Percentiles rank a stretch among this genome's conserved stretches.
These are phyloP conservation scores for Microsporum ferrugineum DNA, from an alignment of 2,329 filamentous ascomycete genomes.

Conservation along the genomic window DNA sequence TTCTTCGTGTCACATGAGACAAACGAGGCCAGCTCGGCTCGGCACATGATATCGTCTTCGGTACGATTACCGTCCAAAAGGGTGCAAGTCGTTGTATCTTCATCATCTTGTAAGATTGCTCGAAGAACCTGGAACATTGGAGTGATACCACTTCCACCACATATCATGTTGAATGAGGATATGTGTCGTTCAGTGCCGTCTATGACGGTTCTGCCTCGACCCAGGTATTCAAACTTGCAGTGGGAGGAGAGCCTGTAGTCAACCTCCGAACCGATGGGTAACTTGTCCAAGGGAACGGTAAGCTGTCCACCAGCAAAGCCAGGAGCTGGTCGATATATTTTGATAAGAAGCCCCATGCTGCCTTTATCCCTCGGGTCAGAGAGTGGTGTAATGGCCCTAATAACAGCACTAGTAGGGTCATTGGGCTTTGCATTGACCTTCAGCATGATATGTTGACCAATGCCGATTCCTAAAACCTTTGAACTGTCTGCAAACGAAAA, in stretches of 20 bases:
- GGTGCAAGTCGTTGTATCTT: conserved; percentile 56
- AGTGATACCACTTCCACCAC: conserved; percentile 82
- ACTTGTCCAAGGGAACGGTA: conserved; percentile 63
- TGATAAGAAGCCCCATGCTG: conserved; percentile 63
- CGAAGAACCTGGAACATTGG: conserved; percentile 76
- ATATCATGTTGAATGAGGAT: conserved; percentile 70
- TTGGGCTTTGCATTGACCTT: conserved; percentile 43
- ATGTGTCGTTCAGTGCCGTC: conserved; percentile 47
- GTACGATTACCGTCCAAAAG: conserved; percentile 68
- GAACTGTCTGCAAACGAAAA: conserved; percentile 62
- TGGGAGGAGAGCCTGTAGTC: conserved; percentile 75
- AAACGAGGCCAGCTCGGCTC: conserved; percentile 57
- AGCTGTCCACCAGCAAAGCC: conserved; percentile 55
- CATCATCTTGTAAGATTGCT: conserved; percentile 54
- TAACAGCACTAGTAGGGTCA: conserved; percentile 57
- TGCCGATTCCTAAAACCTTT: conserved; percentile 64
- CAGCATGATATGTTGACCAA: conserved; percentile 80
- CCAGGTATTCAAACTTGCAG: conserved; percentile 72
- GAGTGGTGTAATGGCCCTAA: conserved; percentile 78
- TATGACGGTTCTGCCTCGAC: conserved; percentile 52
- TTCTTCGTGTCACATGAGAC: conserved; percentile 39
- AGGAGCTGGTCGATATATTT: conserved; percentile 59
- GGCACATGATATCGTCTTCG: conserved; percentile 73
- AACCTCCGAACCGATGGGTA: conserved; percentile 60
- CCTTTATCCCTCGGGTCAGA: conserved; percentile 53